Evolutionary conservation across 371 early-diverging fungal genomes (phyloP), one percentile per base, ranked within the genome.

Genomic region (Mortierella sp.): DNA sequence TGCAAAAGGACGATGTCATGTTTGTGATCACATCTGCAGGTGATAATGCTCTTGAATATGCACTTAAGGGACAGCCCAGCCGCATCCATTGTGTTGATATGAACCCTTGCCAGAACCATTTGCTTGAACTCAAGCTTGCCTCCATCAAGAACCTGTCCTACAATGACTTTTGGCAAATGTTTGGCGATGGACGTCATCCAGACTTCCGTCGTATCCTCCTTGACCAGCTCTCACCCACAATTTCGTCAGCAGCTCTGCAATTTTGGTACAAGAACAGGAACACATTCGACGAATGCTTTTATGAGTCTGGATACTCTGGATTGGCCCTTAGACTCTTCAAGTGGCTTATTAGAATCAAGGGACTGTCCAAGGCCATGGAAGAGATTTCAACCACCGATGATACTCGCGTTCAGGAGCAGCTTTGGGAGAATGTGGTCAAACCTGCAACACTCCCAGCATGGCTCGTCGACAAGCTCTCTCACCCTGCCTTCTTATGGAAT

Each of bases 71-170:
- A 29, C 87, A 88, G 34, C 92, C 91, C 1, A 88, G 88, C 22
- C 80, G 89, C 8, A 91, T 95, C 58, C 94, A 95, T 77, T 93
- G 93, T 76, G 89, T 94, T 43, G 96, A 95, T 76, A 91, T 95
- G 89, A 95, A 95, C 73, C 96, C 96, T 12, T 95, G 94, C 79
- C 96, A 95, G 86, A 95, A 95, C 84, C 92, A 95, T 77, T 84
- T 95, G 64, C 83, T 95, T 42, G 96, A 95, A 76, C 87, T 95
- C 58, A 95, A 95, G 76, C 83, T 95, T 0, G 95, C 95, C 22
- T 86, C 87, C 49, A 88, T 95, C 59, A 76, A 85, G 22, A 72
- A 86, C 40, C 68, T 95, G 19, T 76, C 86, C 23, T 93, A 90
- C 76, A 66, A 75, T 19, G 92, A 93, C 65, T 93, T 93, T 67